Conservation (phyloP, 495 filamentous ascomycete genomes). For the Podospora pseudocomata region DNA sequence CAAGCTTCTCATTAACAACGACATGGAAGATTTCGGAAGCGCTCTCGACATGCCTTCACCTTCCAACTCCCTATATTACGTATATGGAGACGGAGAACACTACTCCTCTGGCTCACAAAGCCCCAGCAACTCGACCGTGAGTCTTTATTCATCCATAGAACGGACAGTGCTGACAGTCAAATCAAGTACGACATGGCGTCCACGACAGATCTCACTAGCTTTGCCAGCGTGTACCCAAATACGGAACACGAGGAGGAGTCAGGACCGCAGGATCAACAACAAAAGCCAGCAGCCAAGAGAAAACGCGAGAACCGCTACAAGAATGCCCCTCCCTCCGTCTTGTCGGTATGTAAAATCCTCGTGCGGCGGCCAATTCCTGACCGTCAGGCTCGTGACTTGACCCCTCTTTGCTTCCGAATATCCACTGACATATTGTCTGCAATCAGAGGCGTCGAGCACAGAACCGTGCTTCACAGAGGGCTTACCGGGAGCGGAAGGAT, state of each 20-base stretch:
- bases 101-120: slow-evolving; percentile 44
- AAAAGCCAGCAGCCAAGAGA: slow-evolving; percentile 42
- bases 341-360: slow-evolving; percentile 38
- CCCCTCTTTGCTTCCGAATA: not conserved
- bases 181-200: slow-evolving; percentile 37
- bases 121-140: slow-evolving; percentile 39
- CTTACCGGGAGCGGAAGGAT: slow-evolving; percentile 83
- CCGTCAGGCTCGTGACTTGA: not conserved
- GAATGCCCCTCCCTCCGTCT: slow-evolving; percentile 46
- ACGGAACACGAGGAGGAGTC: slow-evolving; percentile 42
- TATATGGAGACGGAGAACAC: slow-evolving; percentile 38
- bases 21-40: slow-evolving; percentile 34
- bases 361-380: not conserved
- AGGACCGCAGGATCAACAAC: slow-evolving; percentile 27
- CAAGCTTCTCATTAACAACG: not conserved
- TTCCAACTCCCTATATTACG: slow-evolving; percentile 33
- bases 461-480: slow-evolving; percentile 64
- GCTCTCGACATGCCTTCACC: slow-evolving; percentile 36
- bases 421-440: slow-evolving; percentile 20
- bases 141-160: not conserved
- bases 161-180: slow-evolving; percentile 9
- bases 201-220: slow-evolving; percentile 24
- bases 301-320: slow-evolving; percentile 51
- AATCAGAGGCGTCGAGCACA: slow-evolving; percentile 53
- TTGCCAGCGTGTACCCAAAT: slow-evolving; percentile 36